phyloP scores from a whole-genome alignment of 495 filamentous ascomycete genomes.

The Bryoglossum gracile region DNA sequence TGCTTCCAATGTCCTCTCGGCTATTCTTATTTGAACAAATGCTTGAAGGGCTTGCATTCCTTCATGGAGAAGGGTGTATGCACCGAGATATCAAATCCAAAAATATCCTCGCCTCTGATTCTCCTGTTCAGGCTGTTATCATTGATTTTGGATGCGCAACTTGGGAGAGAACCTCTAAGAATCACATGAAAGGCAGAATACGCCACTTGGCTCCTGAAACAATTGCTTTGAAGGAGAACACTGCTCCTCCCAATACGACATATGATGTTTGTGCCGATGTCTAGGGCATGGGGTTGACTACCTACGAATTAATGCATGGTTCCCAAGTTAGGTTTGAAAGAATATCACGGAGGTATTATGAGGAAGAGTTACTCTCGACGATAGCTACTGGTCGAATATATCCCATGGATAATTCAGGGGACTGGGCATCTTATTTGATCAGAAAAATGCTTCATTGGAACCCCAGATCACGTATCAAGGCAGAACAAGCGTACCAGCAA shows the following conservation, averaged over 20 bases:
- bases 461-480: too few species aligned
- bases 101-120: not conserved
- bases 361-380: too few species aligned
- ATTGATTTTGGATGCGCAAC: slow-evolving; percentile 1
- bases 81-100: slow-evolving; percentile 2
- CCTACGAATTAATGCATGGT: not conserved
- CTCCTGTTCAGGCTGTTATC: not conserved
- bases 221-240: not conserved
- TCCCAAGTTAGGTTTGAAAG: too few species aligned
- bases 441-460: too few species aligned
- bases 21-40: not conserved
- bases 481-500: too few species aligned
- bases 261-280: not conserved
- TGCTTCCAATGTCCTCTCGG: not conserved
- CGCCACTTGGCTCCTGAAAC: slow-evolving; percentile 1
- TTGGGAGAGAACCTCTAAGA: not conserved
- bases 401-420: too few species aligned
- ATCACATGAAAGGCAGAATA: slow-evolving; percentile 1
- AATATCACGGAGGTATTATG: too few species aligned
- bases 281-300: slow-evolving; percentile 1
- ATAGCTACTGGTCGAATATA: too few species aligned
- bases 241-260: not conserved
- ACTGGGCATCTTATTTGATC: too few species aligned
- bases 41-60: not conserved
- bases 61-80: slow-evolving; percentile 2